Conservation (phyloP, 208 protist species). For the Novymonas esmeraldas region DNA sequence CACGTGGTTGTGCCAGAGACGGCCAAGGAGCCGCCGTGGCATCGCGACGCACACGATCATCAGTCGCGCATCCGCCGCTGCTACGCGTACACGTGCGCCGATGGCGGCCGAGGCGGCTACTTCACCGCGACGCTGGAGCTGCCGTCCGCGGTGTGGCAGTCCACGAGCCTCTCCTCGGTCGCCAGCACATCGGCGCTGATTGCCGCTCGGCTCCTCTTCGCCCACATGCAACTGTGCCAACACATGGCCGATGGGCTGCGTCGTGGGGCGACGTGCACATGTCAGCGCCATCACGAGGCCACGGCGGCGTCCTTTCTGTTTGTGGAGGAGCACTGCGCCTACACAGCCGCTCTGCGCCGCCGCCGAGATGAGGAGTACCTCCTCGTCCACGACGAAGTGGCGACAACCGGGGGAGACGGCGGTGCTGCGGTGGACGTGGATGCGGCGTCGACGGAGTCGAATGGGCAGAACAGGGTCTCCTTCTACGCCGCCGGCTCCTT, state of each 20-base stretch:
- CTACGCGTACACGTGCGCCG: conserved; percentile 25
- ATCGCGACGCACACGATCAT: neutral
- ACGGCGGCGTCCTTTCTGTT: conserved; percentile 13
- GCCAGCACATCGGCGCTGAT: conserved; percentile 7
- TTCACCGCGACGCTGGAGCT: conserved; percentile 11
- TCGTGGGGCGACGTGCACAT: conserved; percentile 6
- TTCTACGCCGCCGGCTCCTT: conserved; percentile 28
- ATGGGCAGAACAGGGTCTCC: too few species aligned
- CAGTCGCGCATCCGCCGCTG: conserved; percentile 21
- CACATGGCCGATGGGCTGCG: conserved; percentile 23
- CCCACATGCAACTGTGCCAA: conserved; percentile 24
- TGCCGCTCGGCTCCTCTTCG: conserved; percentile 10
- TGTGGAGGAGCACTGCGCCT: conserved; percentile 19
- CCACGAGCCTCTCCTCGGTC: neutral
- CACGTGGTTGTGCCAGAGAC: conserved; percentile 7
- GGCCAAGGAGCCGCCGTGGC: neutral
- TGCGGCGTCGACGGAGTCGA: neutral
- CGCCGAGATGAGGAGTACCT: conserved; percentile 26
- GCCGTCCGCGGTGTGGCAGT: neutral
- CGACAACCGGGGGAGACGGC: conserved; percentile 2
- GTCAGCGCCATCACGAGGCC: neutral
- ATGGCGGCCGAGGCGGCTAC: conserved; percentile 20
- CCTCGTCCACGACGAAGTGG: conserved; percentile 9
- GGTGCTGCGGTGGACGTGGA: conserved; percentile 13
- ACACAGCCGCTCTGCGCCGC: conserved; percentile 13